Percentiles rank a stretch among this genome's conserved stretches.
Conservation (phyloP, 768 basidiomycete genomes). For the Pleurotus sapidus region DNA sequence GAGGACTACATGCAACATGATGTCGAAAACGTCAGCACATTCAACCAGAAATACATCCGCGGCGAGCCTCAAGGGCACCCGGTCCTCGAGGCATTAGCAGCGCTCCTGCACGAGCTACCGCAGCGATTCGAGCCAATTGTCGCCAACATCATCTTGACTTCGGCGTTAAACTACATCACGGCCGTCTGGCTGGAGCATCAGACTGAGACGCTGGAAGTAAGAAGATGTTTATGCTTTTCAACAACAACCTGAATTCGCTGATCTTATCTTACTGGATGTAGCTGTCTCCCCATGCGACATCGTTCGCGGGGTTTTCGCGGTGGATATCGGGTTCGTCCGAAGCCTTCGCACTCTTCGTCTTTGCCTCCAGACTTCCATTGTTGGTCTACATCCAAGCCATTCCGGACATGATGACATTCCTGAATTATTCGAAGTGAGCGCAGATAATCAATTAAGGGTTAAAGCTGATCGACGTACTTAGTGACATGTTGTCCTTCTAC, state of each 20-base stretch:
- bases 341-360: background rate
- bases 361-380: background rate
- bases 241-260: background rate
- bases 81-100: background rate
- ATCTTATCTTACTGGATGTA: background rate
- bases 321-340: constrained; percentile 7
- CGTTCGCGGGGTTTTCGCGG: constrained; percentile 4
- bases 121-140: background rate
- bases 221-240: background rate
- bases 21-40: background rate
- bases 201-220: background rate
- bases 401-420: constrained; percentile 9
- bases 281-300: background rate
- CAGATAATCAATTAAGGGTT: background rate
- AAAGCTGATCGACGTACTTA: background rate
- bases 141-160: background rate
- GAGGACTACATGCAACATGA: constrained; percentile 2
- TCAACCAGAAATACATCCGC: background rate
- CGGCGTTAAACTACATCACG: background rate
- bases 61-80: background rate
- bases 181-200: constrained; percentile 3
- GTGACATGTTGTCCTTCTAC: constrained; percentile 12
- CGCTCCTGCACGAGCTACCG: background rate
- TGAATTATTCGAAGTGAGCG: constrained; percentile 10
- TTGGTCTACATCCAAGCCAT: constrained; percentile 8